phyloP scores from a whole-genome alignment of 1,284 basidiomycete species.

The Cutaneotrichosporon dermatis region DNA sequence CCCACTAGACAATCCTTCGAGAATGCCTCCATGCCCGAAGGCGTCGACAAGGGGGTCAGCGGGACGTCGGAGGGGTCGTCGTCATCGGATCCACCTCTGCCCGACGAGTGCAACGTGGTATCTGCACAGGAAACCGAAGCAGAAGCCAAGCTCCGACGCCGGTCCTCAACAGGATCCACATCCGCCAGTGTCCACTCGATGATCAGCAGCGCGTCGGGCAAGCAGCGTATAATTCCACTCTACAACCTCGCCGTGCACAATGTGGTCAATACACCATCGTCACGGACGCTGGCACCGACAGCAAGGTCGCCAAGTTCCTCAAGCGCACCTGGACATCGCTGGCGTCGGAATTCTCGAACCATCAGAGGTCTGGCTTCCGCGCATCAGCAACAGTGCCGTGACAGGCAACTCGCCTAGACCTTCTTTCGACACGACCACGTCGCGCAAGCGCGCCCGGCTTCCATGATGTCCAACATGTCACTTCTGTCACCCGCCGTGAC shows the following conservation, averaged over 20 bases:
- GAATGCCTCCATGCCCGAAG: neutral
- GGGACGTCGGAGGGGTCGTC: neutral
- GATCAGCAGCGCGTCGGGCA: constrained; percentile 9
- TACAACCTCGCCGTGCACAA: constrained; percentile 88
- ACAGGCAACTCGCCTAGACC: constrained; percentile 13
- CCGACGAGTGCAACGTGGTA: neutral
- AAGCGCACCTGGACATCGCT: constrained; percentile 75
- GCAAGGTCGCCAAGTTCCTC: constrained; percentile 84
- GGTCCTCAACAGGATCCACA: neutral
- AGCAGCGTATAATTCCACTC: constrained; percentile 72
- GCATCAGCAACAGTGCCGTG: neutral
- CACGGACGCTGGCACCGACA: constrained; percentile 70
- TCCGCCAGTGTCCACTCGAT: constrained; percentile 9
- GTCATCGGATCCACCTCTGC: neutral
- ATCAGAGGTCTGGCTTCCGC: constrained; percentile 65
- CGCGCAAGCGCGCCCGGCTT: constrained; percentile 23
- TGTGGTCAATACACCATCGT: constrained; percentile 85
- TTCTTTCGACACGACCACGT: constrained; percentile 7
- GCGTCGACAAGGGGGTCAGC: neutral
- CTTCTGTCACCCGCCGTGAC: constrained; percentile 31
- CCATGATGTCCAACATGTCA: constrained; percentile 32
- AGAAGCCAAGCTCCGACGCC: neutral
- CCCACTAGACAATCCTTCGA: constrained; percentile 12
- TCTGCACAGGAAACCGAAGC: neutral
- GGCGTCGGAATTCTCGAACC: constrained; percentile 73